A percentile compares a stretch with the other conserved stretches of the same genome.
Evolutionary conservation across 2,329 filamentous ascomycete species (phyloP).

Genomic region (Cytospora piceae): DNA sequence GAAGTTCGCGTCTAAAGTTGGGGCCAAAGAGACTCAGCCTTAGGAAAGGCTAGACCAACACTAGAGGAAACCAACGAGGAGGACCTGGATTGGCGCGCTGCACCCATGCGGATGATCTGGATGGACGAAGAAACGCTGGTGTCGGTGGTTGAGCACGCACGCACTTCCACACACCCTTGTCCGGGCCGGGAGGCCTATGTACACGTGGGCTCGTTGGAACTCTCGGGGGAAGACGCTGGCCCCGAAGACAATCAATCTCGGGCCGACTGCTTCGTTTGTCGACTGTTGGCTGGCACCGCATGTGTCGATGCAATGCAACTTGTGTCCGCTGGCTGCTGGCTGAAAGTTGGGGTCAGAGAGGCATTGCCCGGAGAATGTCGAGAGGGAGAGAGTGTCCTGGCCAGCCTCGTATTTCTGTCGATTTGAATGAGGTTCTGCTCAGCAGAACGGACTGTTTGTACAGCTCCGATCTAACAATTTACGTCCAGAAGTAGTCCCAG

Average conservation of each 20-base stretch:
- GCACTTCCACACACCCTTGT: background rate
- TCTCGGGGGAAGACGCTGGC: background rate
- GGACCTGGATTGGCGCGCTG: conserved; percentile 8
- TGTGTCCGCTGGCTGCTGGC: conserved; percentile 3
- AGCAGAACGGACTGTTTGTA: background rate
- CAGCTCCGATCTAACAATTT: too few relatives aligned
- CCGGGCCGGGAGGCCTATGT: background rate
- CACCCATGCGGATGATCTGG: background rate
- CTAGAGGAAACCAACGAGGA: background rate
- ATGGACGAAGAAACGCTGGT: background rate
- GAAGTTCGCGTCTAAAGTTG: background rate
- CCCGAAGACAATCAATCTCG: conserved; percentile 2
- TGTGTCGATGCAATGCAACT: background rate
- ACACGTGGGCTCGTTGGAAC: background rate
- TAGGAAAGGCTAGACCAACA: background rate
- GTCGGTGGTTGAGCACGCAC: background rate
- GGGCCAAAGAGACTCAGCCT: background rate
- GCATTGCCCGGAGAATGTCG: background rate
- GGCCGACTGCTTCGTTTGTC: conserved; percentile 9
- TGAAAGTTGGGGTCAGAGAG: background rate
- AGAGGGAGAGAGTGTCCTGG: background rate
- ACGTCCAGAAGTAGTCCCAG: background rate
- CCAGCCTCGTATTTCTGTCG: background rate
- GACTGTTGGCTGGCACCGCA: conserved; percentile 3
- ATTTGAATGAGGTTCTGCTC: background rate